Evolutionary conservation across 495 filamentous ascomycete genomes (phyloP).

Genomic region (Astrothelium subdiscretum): DNA sequence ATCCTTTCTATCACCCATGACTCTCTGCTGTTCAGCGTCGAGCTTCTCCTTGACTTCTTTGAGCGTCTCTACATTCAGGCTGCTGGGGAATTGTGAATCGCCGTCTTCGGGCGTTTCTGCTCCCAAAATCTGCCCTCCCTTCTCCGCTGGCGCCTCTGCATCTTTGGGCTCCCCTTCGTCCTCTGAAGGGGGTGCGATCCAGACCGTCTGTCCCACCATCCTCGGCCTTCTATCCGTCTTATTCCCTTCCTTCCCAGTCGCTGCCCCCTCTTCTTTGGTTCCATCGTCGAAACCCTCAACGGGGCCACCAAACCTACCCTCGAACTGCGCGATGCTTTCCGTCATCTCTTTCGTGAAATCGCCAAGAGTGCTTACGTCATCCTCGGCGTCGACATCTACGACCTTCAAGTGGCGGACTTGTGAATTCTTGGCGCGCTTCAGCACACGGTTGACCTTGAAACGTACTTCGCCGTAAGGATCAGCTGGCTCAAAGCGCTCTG

Average conservation of each 20-base stretch:
- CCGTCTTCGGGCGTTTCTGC: background rate
- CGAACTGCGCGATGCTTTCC: background rate
- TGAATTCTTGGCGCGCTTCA: background rate
- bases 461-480: background rate
- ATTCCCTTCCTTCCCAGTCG: background rate
- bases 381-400: background rate
- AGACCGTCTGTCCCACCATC: background rate
- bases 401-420: background rate
- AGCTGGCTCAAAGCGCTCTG: background rate
- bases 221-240: background rate
- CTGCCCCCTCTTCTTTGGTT: background rate
- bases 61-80: background rate
- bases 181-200: background rate
- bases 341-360: background rate
- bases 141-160: background rate
- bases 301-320: background rate
- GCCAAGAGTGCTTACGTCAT: background rate
- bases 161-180: background rate
- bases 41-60: background rate
- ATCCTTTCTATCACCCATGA: background rate
- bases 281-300: background rate
- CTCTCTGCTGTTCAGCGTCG: background rate
- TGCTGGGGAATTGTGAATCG: background rate
- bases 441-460: no score
- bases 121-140: background rate